These are phyloP conservation scores for Colletotrichum salicis DNA, from an alignment of 2,329 filamentous ascomycete genomes.

Conservation along the genomic window DNA sequence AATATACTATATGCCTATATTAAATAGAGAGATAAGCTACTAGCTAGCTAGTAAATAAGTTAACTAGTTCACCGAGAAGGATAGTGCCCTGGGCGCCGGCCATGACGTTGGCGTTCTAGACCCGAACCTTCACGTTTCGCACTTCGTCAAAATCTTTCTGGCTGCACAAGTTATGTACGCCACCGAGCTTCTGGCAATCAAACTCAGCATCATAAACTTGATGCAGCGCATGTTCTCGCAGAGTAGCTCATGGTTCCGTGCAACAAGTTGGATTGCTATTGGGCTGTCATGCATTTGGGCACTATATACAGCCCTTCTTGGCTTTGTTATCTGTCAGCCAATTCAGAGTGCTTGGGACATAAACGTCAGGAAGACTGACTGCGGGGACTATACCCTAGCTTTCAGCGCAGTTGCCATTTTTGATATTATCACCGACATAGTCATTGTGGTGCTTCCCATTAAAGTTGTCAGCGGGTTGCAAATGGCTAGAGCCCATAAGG, in stretches of 20 bases:
- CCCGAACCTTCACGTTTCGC: neutral
- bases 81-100: no score
- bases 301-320: conserved; percentile 1
- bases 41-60: no score
- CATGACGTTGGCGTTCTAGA: conserved; percentile 5
- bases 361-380: conserved; percentile 33
- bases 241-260: neutral
- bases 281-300: conserved; percentile 11
- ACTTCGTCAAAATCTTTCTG: neutral
- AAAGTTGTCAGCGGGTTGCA: conserved; percentile 32
- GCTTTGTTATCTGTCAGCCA: conserved; percentile 48
- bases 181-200: neutral
- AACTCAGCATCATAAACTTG: conserved; percentile 15
- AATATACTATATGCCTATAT: no score
- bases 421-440: conserved; percentile 38
- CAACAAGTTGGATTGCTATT: neutral
- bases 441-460: conserved; percentile 35
- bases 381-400: conserved; percentile 30
- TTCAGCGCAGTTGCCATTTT: conserved; percentile 36
- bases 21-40: no score
- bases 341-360: conserved; percentile 45
- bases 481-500: conserved; percentile 33
- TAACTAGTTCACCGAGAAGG: no score
- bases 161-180: conserved; percentile 15
- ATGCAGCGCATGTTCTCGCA: conserved; percentile 16